Percentiles rank a stretch among this genome's conserved stretches.
Evolutionary conservation across 139 green algal genomes (phyloP).

Genomic region (Chlorella sp.): DNA sequence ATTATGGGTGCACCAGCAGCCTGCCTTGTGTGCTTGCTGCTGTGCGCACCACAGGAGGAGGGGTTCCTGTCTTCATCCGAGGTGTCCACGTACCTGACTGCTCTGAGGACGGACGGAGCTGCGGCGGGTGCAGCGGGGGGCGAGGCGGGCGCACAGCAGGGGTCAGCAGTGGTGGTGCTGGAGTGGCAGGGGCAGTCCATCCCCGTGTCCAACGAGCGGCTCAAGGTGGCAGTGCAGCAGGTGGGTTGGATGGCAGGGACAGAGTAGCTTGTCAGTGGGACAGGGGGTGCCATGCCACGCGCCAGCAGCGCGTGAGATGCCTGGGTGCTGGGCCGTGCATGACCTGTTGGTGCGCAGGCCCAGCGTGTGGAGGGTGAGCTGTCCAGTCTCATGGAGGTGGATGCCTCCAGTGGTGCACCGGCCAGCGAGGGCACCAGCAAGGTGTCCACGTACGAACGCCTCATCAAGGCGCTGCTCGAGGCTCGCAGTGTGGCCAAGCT

Average conservation of each 20-base stretch:
- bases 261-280: background rate
- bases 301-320: background rate
- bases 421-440: too few relatives aligned
- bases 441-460: background rate
- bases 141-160: background rate
- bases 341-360: background rate
- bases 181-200: constrained; percentile 1
- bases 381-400: background rate
- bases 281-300: background rate
- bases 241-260: background rate
- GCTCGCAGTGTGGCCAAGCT: background rate
- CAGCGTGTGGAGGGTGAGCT: background rate
- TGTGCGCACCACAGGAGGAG: background rate
- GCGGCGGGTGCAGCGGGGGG: too few relatives aligned
- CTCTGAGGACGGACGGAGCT: too few relatives aligned
- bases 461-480: background rate
- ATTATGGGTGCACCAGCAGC: background rate
- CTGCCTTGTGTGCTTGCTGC: background rate
- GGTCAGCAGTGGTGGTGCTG: background rate
- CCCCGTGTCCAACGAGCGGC: background rate
- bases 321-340: background rate
- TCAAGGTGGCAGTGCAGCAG: background rate
- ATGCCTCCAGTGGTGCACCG: background rate
- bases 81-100: background rate
- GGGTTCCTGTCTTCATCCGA: background rate